Base-by-base conservation (phyloP, 116 monocot species). In the Iris pallida region DNA sequence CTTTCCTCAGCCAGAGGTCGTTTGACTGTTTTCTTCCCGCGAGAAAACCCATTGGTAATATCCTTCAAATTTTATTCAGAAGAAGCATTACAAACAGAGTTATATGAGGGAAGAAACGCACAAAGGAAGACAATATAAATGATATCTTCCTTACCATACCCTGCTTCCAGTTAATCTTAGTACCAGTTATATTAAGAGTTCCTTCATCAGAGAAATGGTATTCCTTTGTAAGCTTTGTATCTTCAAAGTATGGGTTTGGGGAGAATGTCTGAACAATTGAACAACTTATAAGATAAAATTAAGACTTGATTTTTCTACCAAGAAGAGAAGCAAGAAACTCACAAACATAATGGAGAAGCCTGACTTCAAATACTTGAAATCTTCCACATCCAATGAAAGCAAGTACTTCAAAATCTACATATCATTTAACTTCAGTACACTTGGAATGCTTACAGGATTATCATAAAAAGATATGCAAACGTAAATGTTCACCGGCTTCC, bases 321-420 rank as follows among this genome's bases (percentile, higher is more conserved):
- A 61, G 14, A 45, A 6, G 14, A 61, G 44, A 42, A 45, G 30
- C 30, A 30, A n/a, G 44, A 44, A 64, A 85, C 90, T 81, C 64
- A 90, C 90, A 81, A 90, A 83, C 15, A 83, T 76, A 70, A 90
- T 83, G 42, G 90, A 81, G 63, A 80, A 90, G 60, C 90, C 90
- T 42, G 86, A 81, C 49, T 86, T 90, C 13, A 85, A 75, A 71
- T 90, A 83, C 74, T 83, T 83, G 52, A 73, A 90, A 61, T 90
- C 86, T 61, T 90, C 86, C 15, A 90, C 86, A 53, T 90, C 83
- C 4, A 90, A 45, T 41, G 86, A 86, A 17, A 47, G 43, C 53
- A 90, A 58, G 69, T 86, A 68, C 81, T 71, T 80, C 7, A 80
- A 75, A 52, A 80, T 71, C 80, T 80, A 66, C 57, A 66, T 55